Conservation (phyloP, 805 yeast genomes). For the Komagataella ulmi region DNA sequence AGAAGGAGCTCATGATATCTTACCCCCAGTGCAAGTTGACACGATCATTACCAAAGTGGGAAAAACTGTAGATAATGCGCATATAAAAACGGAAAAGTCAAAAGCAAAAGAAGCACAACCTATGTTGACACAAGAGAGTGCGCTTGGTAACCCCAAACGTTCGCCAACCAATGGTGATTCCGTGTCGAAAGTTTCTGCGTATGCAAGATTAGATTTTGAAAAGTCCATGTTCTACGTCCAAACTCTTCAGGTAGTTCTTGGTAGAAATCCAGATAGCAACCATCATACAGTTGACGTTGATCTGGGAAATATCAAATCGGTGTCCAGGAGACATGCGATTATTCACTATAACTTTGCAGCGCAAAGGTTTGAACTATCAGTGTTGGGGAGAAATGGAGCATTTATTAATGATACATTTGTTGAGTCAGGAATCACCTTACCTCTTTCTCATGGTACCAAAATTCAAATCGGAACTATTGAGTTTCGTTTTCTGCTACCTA, state of each 20-base stretch:
- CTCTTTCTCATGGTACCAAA: conserved; percentile 66
- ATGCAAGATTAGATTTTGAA: conserved; percentile 80
- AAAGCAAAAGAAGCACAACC: background rate
- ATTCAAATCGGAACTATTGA: conserved; percentile 90
- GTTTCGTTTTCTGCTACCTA: conserved; percentile 78
- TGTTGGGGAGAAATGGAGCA: conserved; percentile 92
- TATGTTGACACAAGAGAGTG: conserved; percentile 2
- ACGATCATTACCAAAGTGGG: background rate
- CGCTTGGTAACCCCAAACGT: conserved; percentile 1
- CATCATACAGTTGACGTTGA: conserved; percentile 76
- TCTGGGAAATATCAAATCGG: conserved; percentile 83
- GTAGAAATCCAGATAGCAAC: conserved; percentile 75
- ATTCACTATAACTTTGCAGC: conserved; percentile 95
- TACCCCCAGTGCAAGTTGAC: background rate
- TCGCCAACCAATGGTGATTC: background rate
- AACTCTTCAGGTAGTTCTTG: conserved; percentile 85
- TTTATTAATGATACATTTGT: conserved; percentile 87
- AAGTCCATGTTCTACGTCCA: conserved; percentile 92
- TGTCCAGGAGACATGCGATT: conserved; percentile 88
- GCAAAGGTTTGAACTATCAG: conserved; percentile 83
- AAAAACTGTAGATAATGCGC: background rate
- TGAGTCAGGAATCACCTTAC: conserved; percentile 85
- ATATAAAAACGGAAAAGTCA: background rate
- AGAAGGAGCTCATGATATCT: background rate
- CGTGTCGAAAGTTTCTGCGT: conserved; percentile 18